Evolutionary conservation across 768 basidiomycete species (phyloP).

Genomic region (Trametes cingulata): DNA sequence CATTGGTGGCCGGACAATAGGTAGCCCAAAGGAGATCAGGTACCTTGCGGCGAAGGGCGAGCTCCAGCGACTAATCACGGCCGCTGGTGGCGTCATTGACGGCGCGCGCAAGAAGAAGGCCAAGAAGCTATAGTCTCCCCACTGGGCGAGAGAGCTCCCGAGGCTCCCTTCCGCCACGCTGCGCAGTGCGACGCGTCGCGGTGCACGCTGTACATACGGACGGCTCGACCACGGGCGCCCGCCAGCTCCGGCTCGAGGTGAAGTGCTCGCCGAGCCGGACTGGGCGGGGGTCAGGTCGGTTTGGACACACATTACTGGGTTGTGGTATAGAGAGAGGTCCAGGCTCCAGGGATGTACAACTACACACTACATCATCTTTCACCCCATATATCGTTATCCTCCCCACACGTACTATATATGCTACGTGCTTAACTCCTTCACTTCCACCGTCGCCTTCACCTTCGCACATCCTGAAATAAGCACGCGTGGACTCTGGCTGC

Average conservation of each 20-base stretch:
- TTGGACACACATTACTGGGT: constrained; percentile 8
- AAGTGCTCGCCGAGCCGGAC: constrained; percentile 17
- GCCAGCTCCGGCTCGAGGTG: constrained; percentile 5
- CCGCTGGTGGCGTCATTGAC: constrained; percentile 60
- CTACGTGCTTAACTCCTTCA: constrained; percentile 8
- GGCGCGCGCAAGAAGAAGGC: constrained; percentile 53
- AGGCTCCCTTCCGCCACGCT: not conserved
- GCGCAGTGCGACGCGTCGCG: constrained; percentile 13
- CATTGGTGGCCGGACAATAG: constrained; percentile 60
- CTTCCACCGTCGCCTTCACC: not conserved
- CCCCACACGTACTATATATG: constrained; percentile 10
- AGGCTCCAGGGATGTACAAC: constrained; percentile 16
- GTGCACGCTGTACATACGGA: constrained; percentile 15
- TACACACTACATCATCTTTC: constrained; percentile 4
- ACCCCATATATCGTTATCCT: constrained; percentile 10
- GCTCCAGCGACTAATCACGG: constrained; percentile 48
- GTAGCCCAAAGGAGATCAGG: constrained; percentile 49
- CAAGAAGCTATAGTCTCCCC: constrained; percentile 29
- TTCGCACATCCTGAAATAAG: constrained; percentile 3
- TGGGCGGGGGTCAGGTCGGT: constrained; percentile 6
- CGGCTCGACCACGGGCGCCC: constrained; percentile 7
- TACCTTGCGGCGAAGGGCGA: constrained; percentile 51
- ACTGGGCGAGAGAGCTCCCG: not conserved
- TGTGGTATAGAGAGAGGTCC: constrained; percentile 24
- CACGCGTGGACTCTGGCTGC: constrained; percentile 8